These are phyloP conservation scores for Plenodomus tracheiphilus DNA, from an alignment of 2,329 filamentous ascomycete genomes.

Conservation along the genomic window DNA sequence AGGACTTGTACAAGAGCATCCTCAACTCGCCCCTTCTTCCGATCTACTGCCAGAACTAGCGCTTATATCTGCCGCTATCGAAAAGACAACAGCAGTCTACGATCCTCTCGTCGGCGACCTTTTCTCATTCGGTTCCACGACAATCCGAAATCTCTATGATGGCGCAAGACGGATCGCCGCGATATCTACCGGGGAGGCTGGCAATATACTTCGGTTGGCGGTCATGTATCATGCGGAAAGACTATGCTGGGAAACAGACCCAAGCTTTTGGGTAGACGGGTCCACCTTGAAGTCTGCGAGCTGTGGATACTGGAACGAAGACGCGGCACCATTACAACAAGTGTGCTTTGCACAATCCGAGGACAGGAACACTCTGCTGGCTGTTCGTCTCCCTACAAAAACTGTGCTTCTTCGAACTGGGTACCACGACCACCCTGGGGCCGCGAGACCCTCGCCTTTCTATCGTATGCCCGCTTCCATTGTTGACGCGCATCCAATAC, in stretches of 20 bases:
- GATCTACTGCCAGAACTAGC: slow-evolving; percentile 28
- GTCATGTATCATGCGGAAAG: slow-evolving; percentile 53
- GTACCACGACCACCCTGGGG: slow-evolving; percentile 15
- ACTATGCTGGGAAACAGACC: slow-evolving; percentile 58
- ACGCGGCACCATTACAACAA: slow-evolving; percentile 58
- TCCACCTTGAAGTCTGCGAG: slow-evolving; percentile 49
- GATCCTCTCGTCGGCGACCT: slow-evolving; percentile 50
- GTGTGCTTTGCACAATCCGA: slow-evolving; percentile 54
- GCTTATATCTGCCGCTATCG: slow-evolving; percentile 32
- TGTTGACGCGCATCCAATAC: slow-evolving; percentile 60
- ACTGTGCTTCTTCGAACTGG: slow-evolving; percentile 54
- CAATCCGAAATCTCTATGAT: slow-evolving; percentile 47
- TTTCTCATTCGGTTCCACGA: slow-evolving; percentile 61
- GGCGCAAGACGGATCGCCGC: slow-evolving; percentile 34
- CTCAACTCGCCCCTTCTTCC: slow-evolving; percentile 28
- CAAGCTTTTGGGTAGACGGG: slow-evolving; percentile 53
- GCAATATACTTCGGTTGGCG: slow-evolving; percentile 61
- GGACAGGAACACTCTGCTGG: slow-evolving; percentile 52
- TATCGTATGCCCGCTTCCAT: slow-evolving; percentile 49
- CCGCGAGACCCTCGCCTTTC: slow-evolving; percentile 17
- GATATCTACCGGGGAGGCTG: slow-evolving; percentile 56
- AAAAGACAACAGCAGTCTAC: slow-evolving; percentile 35
- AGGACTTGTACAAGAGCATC: slow-evolving; percentile 20
- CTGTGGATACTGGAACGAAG: slow-evolving; percentile 59
- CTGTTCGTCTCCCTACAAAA: slow-evolving; percentile 52